Conservation (phyloP, 371 early-diverging fungal species). For the Mortierella sp. region DNA sequence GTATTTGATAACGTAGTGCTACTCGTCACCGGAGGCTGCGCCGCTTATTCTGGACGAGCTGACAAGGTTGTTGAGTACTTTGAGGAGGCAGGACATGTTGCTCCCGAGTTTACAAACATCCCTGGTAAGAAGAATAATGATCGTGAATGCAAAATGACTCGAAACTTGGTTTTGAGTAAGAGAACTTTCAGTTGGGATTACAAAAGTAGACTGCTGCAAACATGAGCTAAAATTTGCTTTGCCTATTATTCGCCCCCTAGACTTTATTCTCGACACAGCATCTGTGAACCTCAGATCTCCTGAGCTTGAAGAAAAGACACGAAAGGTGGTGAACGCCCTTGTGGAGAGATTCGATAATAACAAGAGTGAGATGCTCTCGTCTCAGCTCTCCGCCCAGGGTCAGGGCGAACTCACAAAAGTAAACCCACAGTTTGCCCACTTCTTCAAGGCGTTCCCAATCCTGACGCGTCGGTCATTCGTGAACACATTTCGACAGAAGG, state of each 20-base stretch:
- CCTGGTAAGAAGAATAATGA: slow-evolving; percentile 20
- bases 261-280: slow-evolving; percentile 48
- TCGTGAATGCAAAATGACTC: too few relatives aligned
- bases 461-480: slow-evolving; percentile 34
- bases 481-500: slow-evolving; percentile 50
- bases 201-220: background rate
- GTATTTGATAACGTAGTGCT: slow-evolving; percentile 50
- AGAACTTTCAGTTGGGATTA: too few relatives aligned
- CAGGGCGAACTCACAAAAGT: slow-evolving; percentile 28
- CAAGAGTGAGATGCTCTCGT: slow-evolving; percentile 35
- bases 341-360: slow-evolving; percentile 29
- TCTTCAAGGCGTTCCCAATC: slow-evolving; percentile 40
- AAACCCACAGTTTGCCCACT: slow-evolving; percentile 35
- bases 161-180: too few relatives aligned
- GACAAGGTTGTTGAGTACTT: slow-evolving; percentile 51
- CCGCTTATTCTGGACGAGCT: slow-evolving; percentile 48
- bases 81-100: slow-evolving; percentile 45
- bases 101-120: slow-evolving; percentile 38
- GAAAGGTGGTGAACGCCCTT: slow-evolving; percentile 26
- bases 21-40: slow-evolving; percentile 41
- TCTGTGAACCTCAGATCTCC: slow-evolving; percentile 36
- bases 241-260: background rate
- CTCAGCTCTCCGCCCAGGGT: slow-evolving; percentile 15
- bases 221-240: background rate
- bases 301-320: slow-evolving; percentile 29